Percentiles rank a stretch among this genome's conserved stretches.
phyloP scores from a whole-genome alignment of 352 stramenopile species.

The Pythium oligandrum region DNA sequence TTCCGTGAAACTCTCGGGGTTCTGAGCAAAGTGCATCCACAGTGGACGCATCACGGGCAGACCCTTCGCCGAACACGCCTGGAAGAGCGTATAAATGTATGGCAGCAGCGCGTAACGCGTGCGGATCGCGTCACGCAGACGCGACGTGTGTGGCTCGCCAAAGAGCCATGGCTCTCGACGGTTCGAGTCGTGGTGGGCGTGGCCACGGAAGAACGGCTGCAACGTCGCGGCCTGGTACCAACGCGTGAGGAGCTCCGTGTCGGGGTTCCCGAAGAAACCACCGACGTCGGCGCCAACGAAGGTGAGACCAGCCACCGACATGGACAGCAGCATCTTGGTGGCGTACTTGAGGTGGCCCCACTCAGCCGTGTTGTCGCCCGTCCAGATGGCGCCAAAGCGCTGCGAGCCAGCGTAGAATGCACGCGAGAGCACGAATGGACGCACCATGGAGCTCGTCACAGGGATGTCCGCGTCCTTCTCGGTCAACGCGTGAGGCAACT shows the following conservation, averaged over 20 bases:
- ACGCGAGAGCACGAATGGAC: constrained; percentile 96
- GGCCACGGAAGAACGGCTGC: constrained; percentile 98
- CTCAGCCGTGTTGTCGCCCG: constrained; percentile 95
- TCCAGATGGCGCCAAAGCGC: constrained; percentile 97
- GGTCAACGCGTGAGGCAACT: constrained; percentile 33
- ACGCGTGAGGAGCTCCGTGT: constrained; percentile 94
- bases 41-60: constrained; percentile 92
- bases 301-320: constrained; percentile 93
- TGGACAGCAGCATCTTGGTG: constrained; percentile 96
- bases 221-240: constrained; percentile 96
- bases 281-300: constrained; percentile 98
- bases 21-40: constrained; percentile 94
- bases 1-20: constrained; percentile 79
- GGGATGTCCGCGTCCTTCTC: constrained; percentile 40
- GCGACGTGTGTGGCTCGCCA: constrained; percentile 90
- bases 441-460: constrained; percentile 54
- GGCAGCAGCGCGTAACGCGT: constrained; percentile 95
- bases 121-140: constrained; percentile 90
- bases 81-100: constrained; percentile 93
- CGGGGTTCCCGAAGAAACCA: constrained; percentile 98
- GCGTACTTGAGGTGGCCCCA: constrained; percentile 96
- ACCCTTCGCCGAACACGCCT: constrained; percentile 43
- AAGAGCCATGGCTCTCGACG: constrained; percentile 98
- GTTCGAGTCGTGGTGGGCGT: constrained; percentile 99
- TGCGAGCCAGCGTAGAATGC: constrained; percentile 98